Conservation (phyloP, 805 yeast genomes). For the Blastobotrys muscicola region DNA sequence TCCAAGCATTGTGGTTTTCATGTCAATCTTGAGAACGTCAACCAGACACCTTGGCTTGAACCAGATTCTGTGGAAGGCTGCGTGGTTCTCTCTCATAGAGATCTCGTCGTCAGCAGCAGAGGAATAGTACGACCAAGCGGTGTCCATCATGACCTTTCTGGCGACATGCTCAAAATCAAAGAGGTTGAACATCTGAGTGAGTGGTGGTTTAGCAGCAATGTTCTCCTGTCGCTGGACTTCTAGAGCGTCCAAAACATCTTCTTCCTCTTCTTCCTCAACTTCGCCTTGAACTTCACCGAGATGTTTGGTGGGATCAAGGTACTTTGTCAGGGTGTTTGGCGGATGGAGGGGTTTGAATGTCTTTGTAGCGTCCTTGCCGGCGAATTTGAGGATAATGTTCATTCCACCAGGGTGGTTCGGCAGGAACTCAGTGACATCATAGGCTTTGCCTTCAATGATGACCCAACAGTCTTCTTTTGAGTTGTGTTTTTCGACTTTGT, state of each 20-base stretch:
- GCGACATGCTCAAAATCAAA: slow-evolving; percentile 88
- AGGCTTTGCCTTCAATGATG: slow-evolving; percentile 66
- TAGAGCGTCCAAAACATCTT: slow-evolving; percentile 31
- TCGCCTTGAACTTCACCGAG: slow-evolving; percentile 35
- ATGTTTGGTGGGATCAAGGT: slow-evolving; percentile 48
- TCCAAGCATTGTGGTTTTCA: slow-evolving; percentile 71
- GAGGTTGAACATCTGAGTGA: slow-evolving; percentile 61
- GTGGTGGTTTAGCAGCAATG: slow-evolving; percentile 51
- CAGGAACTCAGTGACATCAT: slow-evolving; percentile 60
- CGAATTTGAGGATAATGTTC: slow-evolving; percentile 43
- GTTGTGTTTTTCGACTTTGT: slow-evolving; percentile 47
- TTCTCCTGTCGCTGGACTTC: slow-evolving; percentile 36
- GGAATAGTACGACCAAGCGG: slow-evolving; percentile 90
- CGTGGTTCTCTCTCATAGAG: slow-evolving; percentile 80
- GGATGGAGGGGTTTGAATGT: slow-evolving; percentile 88
- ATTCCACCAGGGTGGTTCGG: slow-evolving; percentile 56
- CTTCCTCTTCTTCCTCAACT: slow-evolving; percentile 26
- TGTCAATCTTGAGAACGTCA: slow-evolving; percentile 67
- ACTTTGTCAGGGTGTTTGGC: slow-evolving; percentile 65
- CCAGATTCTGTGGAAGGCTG: slow-evolving; percentile 78
- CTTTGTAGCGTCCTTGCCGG: slow-evolving; percentile 74
- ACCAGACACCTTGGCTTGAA: slow-evolving; percentile 79
- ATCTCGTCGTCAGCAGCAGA: slow-evolving; percentile 92
- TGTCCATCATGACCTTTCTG: slow-evolving; percentile 59
- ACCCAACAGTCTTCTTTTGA: slow-evolving; percentile 70